phyloP scores from a whole-genome alignment of 164 flowering plant genomes.

The Liriodendron chinense region DNA sequence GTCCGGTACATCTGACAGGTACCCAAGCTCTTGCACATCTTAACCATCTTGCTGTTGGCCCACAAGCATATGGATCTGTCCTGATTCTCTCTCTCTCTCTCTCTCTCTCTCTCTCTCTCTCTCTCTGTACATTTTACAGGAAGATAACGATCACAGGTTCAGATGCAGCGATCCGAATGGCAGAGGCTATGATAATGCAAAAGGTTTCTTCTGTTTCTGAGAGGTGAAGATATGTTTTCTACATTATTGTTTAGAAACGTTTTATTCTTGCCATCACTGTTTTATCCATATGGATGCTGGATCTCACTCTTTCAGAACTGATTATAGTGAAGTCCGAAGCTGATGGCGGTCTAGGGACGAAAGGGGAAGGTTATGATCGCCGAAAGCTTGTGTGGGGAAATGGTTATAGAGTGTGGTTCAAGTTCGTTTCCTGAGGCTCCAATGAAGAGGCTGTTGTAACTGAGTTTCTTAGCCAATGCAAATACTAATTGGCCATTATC shows the following conservation, averaged over 20 bases:
- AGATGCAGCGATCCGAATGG: conserved; percentile 70
- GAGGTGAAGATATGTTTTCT: conserved; percentile 35
- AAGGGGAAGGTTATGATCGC: background rate
- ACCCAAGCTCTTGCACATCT: conserved; percentile 3
- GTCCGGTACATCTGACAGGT: conserved; percentile 91
- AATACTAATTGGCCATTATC: background rate
- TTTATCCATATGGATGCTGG: conserved; percentile 5
- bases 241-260: background rate
- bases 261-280: background rate
- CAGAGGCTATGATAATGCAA: conserved; percentile 81
- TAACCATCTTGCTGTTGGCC: background rate
- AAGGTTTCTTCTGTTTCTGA: conserved; percentile 73
- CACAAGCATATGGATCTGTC: background rate
- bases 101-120: background rate
- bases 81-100: background rate
- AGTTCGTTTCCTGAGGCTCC: conserved; percentile 9
- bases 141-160: conserved; percentile 96
- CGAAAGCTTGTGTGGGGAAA: background rate
- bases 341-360: background rate
- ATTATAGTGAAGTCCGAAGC: background rate
- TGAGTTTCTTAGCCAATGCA: background rate
- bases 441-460: conserved; percentile 17
- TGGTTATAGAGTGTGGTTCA: background rate
- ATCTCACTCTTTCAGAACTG: background rate
- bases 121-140: conserved; percentile 43